Evolutionary conservation across 805 yeast species (phyloP), one percentile per base, ranked within the genome.

Genomic region (Candida multigemmis): DNA sequence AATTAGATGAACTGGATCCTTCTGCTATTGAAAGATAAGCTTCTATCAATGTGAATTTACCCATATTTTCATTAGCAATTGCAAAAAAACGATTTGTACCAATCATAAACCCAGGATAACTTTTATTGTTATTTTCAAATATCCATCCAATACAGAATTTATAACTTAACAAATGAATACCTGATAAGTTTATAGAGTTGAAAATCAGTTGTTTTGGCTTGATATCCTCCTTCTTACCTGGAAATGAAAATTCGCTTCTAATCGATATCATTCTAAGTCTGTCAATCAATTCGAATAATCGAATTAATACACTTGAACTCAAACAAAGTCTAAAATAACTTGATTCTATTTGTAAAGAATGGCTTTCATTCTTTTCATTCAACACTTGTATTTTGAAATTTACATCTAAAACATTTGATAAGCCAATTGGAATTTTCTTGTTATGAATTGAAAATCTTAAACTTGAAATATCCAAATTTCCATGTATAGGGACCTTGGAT

Each of bases 111-210:
- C 96, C 96, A 0, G 85, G 85, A 28, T 57, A 62, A 16, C 52
- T 56, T 13, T 62, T 64, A n/a, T 32, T 22, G 2, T 48, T 44
- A 4, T 48, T 48, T n/a, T 69, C 75, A 44, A 79, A 80, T 4
- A 80, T 46, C 86, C 94, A 84, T 0, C 95, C 94, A 18, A 80
- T 33, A 35, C 93, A 80, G 33, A 81, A 60, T 36, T 78, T 71
- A 37, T 75, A 68, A 0, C 84, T 70, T 5, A 75, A 46, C 14
- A 79, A 59, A 25, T 72, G 79, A 16, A 79, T 53, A 0, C 83
- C 60, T 24, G 62, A 65, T 34, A 64, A 57, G n/a, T 50, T 49
- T 12, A 3, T 16, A 10, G 8, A 9, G 24, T 17, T n/a, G n/a
- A n/a, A n/a, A n/a, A n/a, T n/a, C n/a, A n/a, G n/a, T n/a, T 17